Evolutionary conservation across 305 asterid genomes (phyloP).

Genomic region (Ilex paraguariensis): DNA sequence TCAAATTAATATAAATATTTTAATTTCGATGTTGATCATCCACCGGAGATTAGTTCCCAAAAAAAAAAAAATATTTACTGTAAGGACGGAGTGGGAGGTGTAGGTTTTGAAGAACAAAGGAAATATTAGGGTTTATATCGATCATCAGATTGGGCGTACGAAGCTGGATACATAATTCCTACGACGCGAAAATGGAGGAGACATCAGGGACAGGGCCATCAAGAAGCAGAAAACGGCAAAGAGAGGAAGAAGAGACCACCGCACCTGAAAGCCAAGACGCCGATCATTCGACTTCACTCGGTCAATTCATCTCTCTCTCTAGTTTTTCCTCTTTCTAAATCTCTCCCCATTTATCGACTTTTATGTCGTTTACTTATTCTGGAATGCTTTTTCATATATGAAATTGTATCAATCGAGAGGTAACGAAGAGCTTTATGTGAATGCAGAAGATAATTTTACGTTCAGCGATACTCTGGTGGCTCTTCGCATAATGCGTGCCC

Average conservation of each 20-base stretch:
- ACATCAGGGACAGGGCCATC: conserved; percentile 15
- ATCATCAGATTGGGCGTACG: too few species aligned
- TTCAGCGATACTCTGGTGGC: conserved; percentile 85
- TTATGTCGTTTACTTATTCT: not conserved
- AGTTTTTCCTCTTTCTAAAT: not conserved
- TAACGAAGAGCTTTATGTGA: not conserved
- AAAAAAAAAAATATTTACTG: too few species aligned
- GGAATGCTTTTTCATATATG: too few species aligned
- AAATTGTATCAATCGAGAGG: not conserved
- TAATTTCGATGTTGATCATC: too few species aligned
- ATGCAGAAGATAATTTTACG: conserved; percentile 55
- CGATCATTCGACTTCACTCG: conserved; percentile 30
- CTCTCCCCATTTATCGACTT: not conserved
- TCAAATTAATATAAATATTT: too few species aligned
- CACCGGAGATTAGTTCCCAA: too few species aligned
- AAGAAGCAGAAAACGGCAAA: conserved; percentile 47
- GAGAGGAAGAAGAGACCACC: conserved; percentile 19
- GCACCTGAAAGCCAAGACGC: conserved; percentile 16
- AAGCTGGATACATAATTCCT: too few species aligned
- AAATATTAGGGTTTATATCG: too few species aligned
- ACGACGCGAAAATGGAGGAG: not conserved
- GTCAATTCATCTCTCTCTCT: conserved; percentile 12
- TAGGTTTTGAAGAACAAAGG: too few species aligned
- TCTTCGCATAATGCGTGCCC: conserved; percentile 90
- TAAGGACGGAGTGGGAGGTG: too few species aligned